These are phyloP conservation scores for Cardamine chenopodiifolia DNA, from an alignment of 345 rosid genomes.

Conservation along the genomic window DNA sequence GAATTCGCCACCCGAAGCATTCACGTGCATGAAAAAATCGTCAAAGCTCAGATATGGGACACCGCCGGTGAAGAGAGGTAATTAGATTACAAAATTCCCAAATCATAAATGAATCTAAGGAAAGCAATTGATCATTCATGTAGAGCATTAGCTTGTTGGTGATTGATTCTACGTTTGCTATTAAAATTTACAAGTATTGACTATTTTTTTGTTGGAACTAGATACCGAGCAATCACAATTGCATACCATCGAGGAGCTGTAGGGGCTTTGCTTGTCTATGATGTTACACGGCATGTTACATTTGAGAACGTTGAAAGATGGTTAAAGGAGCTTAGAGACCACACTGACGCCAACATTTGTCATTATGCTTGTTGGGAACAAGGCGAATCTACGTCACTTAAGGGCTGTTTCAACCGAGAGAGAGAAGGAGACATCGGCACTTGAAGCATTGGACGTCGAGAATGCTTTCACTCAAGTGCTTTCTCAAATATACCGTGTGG, in stretches of 20 bases:
- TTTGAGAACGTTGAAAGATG: conserved; percentile 91
- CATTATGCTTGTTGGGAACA: conserved; percentile 90
- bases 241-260: conserved; percentile 93
- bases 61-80: conserved; percentile 88
- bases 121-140: neutral
- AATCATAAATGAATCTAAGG: neutral
- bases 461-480: conserved; percentile 82
- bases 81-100: neutral
- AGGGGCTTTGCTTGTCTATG: conserved; percentile 85
- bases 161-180: neutral
- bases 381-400: conserved; percentile 79
- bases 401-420: conserved; percentile 76
- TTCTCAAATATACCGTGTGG: conserved; percentile 76
- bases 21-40: conserved; percentile 71
- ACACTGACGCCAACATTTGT: conserved; percentile 83
- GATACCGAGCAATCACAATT: conserved; percentile 91
- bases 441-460: conserved; percentile 79
- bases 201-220: conserved; percentile 24
- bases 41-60: conserved; percentile 94
- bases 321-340: conserved; percentile 88
- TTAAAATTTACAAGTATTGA: neutral
- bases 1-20: conserved; percentile 86
- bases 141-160: no score
- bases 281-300: conserved; percentile 77
- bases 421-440: conserved; percentile 90